A percentile compares a stretch with the other conserved stretches of the same genome.
phyloP scores from a whole-genome alignment of 2,329 filamentous ascomycete genomes.

The Fusarium metavorans region DNA sequence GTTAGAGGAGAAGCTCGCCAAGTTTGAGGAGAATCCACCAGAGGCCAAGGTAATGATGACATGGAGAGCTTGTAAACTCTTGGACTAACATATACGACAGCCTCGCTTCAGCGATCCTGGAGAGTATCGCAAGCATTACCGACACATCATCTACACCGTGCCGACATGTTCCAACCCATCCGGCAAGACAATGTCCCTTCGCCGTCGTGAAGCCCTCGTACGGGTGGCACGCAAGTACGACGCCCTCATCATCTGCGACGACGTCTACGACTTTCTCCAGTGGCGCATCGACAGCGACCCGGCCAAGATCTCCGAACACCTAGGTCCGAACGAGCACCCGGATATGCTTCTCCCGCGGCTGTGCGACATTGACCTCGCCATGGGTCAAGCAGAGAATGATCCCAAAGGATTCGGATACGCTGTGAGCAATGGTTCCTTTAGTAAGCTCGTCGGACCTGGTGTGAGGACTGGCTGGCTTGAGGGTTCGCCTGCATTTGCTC shows the following conservation, averaged over 20 bases:
- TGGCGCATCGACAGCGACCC: conserved; percentile 66
- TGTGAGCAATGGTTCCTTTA: conserved; percentile 89
- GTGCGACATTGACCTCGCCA: conserved; percentile 79
- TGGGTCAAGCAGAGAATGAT: conserved; percentile 66
- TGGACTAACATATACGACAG: conserved; percentile 41
- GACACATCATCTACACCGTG: conserved; percentile 88
- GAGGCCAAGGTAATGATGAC: conserved; percentile 15
- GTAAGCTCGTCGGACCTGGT: conserved; percentile 87
- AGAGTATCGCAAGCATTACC: conserved; percentile 81
- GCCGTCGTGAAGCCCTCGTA: conserved; percentile 76
- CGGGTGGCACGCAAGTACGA: conserved; percentile 82
- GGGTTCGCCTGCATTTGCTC: conserved; percentile 67
- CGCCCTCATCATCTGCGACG: conserved; percentile 86
- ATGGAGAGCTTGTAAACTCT: neutral
- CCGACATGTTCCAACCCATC: conserved; percentile 92
- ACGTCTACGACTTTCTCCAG: conserved; percentile 94
- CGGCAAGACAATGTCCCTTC: conserved; percentile 81
- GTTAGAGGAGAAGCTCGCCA: conserved; percentile 47
- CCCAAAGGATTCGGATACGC: conserved; percentile 76
- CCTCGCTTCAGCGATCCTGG: conserved; percentile 65
- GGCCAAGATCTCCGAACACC: conserved; percentile 32
- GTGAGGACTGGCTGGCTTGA: conserved; percentile 91
- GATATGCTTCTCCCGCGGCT: conserved; percentile 76
- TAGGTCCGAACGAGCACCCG: conserved; percentile 48
- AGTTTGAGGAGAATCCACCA: conserved; percentile 44